Evolutionary conservation across 352 stramenopile species (phyloP).

Genomic region (Pythium sp.): DNA sequence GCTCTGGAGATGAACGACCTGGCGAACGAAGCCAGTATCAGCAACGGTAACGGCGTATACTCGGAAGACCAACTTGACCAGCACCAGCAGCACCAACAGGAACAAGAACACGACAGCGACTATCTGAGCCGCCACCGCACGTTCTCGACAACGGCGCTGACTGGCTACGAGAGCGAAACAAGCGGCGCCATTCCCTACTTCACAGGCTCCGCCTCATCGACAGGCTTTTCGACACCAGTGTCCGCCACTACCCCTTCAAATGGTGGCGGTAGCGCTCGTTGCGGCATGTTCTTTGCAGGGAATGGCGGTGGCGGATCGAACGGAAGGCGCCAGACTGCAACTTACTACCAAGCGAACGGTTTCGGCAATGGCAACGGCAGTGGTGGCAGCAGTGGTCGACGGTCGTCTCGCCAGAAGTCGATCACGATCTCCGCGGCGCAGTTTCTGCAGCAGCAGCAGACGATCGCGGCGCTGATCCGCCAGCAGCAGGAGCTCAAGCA

Average conservation of each 20-base stretch:
- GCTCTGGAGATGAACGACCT: conserved; percentile 18
- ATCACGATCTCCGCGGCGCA: conserved; percentile 70
- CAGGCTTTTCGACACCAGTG: conserved; percentile 2
- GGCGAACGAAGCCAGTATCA: conserved; percentile 8
- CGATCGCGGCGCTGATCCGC: conserved; percentile 74
- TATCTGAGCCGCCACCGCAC: background rate
- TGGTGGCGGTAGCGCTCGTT: background rate
- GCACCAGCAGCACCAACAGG: conserved; percentile 23
- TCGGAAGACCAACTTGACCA: conserved; percentile 1
- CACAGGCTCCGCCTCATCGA: conserved; percentile 7
- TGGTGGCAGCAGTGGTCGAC: background rate
- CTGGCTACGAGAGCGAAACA: background rate
- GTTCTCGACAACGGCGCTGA: conserved; percentile 1
- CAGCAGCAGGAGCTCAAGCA: conserved; percentile 86
- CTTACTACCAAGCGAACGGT: background rate
- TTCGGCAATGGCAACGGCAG: background rate
- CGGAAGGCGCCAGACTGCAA: background rate
- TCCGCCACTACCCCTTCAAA: background rate
- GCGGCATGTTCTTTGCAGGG: conserved; percentile 9
- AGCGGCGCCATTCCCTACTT: conserved; percentile 5
- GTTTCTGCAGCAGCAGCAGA: conserved; percentile 80
- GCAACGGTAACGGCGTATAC: conserved; percentile 23
- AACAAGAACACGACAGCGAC: background rate
- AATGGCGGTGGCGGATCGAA: background rate
- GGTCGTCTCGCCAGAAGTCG: conserved; percentile 39